Base-by-base conservation (phyloP, 768 basidiomycete genomes). In the Leccinum olivaceopallidum region DNA sequence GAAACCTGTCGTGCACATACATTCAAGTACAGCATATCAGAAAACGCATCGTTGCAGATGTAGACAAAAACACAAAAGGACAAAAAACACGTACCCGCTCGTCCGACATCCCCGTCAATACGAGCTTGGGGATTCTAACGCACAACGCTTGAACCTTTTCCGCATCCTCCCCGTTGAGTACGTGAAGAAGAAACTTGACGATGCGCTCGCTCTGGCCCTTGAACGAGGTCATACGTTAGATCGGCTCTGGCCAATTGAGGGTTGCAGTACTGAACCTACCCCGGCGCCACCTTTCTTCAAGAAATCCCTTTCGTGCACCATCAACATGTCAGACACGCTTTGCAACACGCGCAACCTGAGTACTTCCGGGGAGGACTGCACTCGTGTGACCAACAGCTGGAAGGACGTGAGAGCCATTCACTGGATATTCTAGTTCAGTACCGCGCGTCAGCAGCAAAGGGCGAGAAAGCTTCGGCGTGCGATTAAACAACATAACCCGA, bases 281-380 rank as follows among this genome's bases (percentile, higher is more conserved):
- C 73, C 72, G 20, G 65, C 47, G 70, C 64, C 70, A 44, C 80
- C 69, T 71, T 79, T 39, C 65, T 81, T 81, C 62, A 91, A 79
- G 71, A 90, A 81, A 53, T 81, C 82, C 49, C 77, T 80, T 59
- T 91, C 88, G 63, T 96, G 89, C 1, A 91, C 85, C 86, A 94
- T 94, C 56, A 95, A 75, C 39, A 94, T 80, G 72, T 97, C 95
- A 66, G 96, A 93, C 5, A 94, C 72, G 58, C 90, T 83, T 67
- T 93, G 85, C n/a, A 93, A 74, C n/a, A 91, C 80, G 52, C 81
- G 83, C 12, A 85, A 74, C 75, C 85, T 88, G 65, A 94, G 80
- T 1, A 80, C 77, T 37, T 88, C 86, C 0, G 89, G 84, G 0
- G 86, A 82, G 3, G 76, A 70, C 53, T 91, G 77, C 2, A 92